Evolutionary conservation across 129 eudicot species (phyloP).

Genomic region (Lactuca saligna): DNA sequence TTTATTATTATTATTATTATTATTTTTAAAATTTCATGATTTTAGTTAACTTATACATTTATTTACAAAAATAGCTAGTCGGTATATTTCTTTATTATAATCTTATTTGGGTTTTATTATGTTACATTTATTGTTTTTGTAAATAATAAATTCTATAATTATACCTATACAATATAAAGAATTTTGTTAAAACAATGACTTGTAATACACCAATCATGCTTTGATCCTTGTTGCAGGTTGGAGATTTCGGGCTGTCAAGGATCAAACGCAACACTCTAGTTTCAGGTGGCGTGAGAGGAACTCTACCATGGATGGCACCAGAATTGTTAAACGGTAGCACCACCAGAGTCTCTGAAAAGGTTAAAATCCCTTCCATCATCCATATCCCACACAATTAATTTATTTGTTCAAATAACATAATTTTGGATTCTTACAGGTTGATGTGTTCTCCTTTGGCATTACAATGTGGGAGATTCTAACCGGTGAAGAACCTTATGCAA

Average conservation of each 20-base stretch:
- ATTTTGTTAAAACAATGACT: not conserved
- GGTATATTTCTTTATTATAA: no score
- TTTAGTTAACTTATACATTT: no score
- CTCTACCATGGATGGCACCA: constrained; percentile 98
- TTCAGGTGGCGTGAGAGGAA: constrained; percentile 92
- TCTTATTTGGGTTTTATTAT: no score
- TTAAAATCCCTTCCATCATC: constrained; percentile 21
- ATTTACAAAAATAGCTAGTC: no score
- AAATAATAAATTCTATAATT: no score
- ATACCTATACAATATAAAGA: no score
- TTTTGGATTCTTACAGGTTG: constrained; percentile 48
- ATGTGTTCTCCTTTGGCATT: constrained; percentile 94
- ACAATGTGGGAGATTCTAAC: constrained; percentile 95
- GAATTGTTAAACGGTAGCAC: constrained; percentile 86
- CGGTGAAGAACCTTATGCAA: constrained; percentile 89
- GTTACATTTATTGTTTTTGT: no score
- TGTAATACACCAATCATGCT: not conserved
- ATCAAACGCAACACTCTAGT: constrained; percentile 86
- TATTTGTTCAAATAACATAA: not conserved
- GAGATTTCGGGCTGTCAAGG: constrained; percentile 86
- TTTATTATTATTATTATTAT: no score
- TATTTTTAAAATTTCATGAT: no score
- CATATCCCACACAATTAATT: not conserved
- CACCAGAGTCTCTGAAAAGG: constrained; percentile 82
- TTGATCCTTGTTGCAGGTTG: constrained; percentile 54